Evolutionary conservation across 2,329 filamentous ascomycete genomes (phyloP).

Genomic region (Neurospora sp.): DNA sequence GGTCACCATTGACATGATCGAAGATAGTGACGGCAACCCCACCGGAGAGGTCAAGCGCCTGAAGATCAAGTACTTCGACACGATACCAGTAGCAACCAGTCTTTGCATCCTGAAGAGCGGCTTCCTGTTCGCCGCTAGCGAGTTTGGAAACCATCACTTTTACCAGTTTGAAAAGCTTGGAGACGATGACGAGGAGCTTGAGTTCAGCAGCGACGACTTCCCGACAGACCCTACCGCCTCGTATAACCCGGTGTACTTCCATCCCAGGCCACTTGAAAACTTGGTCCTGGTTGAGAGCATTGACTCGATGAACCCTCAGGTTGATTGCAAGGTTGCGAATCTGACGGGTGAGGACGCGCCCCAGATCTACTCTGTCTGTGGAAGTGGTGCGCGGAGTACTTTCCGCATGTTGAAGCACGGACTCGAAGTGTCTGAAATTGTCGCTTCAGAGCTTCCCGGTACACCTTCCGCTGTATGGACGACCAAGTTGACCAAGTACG

Average conservation of each 20-base stretch:
- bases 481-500: slow-evolving; percentile 69
- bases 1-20: slow-evolving; percentile 81
- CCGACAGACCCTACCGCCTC: slow-evolving; percentile 62
- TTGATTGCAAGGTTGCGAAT: slow-evolving; percentile 88
- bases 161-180: slow-evolving; percentile 97
- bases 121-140: slow-evolving; percentile 84
- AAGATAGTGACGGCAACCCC: slow-evolving; percentile 66
- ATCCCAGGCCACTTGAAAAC: slow-evolving; percentile 69
- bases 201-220: slow-evolving; percentile 77
- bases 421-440: slow-evolving; percentile 84
- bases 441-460: slow-evolving; percentile 84
- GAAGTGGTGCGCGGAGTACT: slow-evolving; percentile 76
- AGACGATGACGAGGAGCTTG: slow-evolving; percentile 83
- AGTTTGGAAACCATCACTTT: slow-evolving; percentile 87
- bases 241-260: slow-evolving; percentile 76
- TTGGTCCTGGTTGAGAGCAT: slow-evolving; percentile 76
- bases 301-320: slow-evolving; percentile 79
- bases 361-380: slow-evolving; percentile 89
- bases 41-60: slow-evolving; percentile 74
- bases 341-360: slow-evolving; percentile 86
- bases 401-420: slow-evolving; percentile 92
- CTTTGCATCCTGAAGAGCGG: slow-evolving; percentile 92
- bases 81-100: slow-evolving; percentile 76
- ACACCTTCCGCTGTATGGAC: slow-evolving; percentile 94
- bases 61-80: slow-evolving; percentile 97